phyloP scores from a whole-genome alignment of 495 filamentous ascomycete genomes.

The Hypoxylon crocopeplum region DNA sequence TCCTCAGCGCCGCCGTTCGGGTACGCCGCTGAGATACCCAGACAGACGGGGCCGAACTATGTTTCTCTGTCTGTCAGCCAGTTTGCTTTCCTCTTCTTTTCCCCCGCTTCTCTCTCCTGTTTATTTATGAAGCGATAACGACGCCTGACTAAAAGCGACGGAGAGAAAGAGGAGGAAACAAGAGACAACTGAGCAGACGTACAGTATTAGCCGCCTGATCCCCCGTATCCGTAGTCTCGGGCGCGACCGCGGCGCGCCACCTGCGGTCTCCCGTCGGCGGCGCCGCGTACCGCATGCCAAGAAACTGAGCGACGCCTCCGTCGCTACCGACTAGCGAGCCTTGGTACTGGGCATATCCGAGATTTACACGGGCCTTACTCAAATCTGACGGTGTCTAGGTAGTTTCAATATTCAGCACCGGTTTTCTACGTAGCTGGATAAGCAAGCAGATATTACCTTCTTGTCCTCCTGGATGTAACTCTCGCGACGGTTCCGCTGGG shows the following conservation, averaged over 20 bases:
- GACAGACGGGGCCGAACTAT: conserved; percentile 58
- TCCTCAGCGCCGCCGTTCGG: conserved; percentile 47
- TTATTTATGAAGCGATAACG: background rate
- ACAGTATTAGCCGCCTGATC: conserved; percentile 39
- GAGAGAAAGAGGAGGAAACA: background rate
- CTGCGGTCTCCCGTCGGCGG: conserved; percentile 48
- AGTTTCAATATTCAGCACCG: background rate
- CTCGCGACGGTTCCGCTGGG: conserved; percentile 3
- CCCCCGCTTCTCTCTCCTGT: background rate
- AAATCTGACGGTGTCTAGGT: conserved; percentile 13
- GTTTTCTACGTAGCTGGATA: no score
- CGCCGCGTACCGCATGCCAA: conserved; percentile 55
- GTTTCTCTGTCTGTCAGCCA: conserved; percentile 2
- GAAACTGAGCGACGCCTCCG: conserved; percentile 48
- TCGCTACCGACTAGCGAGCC: conserved; percentile 36
- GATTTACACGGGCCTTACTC: conserved; percentile 38
- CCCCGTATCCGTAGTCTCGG: conserved; percentile 18
- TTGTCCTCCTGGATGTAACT: conserved; percentile 7
- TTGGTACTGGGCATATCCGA: conserved; percentile 54
- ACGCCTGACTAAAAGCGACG: background rate
- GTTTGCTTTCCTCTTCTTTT: background rate
- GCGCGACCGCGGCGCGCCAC: conserved; percentile 49
- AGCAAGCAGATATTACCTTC: background rate
- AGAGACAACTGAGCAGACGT: background rate
- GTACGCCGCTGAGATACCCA: conserved; percentile 50